Base-by-base conservation (phyloP, 768 basidiomycete genomes). In the Lactarius sp. region DNA sequence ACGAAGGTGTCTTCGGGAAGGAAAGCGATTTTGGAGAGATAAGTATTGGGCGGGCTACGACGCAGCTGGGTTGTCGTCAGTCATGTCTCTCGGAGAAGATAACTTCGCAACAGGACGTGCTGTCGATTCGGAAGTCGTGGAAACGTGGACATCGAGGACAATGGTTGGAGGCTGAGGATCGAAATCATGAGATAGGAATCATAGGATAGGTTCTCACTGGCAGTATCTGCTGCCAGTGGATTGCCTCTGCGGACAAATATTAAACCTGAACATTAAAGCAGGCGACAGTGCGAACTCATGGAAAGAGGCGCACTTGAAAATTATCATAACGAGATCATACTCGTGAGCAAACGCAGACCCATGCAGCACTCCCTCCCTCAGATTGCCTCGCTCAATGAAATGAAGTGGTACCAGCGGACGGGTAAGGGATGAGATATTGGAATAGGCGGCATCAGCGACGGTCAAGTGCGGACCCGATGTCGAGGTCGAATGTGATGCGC, bases 261-360 rank as follows among this genome's bases (percentile, higher is more conserved):
- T 27, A 56, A 37, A 22, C 16, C 16, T 27, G 27, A 14, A 22
- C 22, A 33, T 56, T 41, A 12, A 36, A 51, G 9, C 4, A 8
- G 47, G 6, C 14, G 16, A 55, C 8, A 39, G 12, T 10, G 16
- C 7, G 18, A 18, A 14, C 1, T 8, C 39, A 36, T 42, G 9
- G 22, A n/a, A 16, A 18, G 22, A 55, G 18, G 60, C 64, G 16
- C 41, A 65, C 64, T 41, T 60, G 16, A 59, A 60, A 31, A 65
- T 34, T 13, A 60, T 56, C 12, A 42, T 59, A 18, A 56, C 59
- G 3, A 65, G 64, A 22, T 65, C 54, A 44, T 56, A 56, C 34
- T 65, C 64, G 34, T 65, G 49, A 5, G 64, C 54, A 39, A 65
- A 65, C 8, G 64, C 64, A 36, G 60, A 65, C 31, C 51, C 54